Conservation (phyloP, 2,329 filamentous ascomycete species). For the Fusarium beomiforme region DNA sequence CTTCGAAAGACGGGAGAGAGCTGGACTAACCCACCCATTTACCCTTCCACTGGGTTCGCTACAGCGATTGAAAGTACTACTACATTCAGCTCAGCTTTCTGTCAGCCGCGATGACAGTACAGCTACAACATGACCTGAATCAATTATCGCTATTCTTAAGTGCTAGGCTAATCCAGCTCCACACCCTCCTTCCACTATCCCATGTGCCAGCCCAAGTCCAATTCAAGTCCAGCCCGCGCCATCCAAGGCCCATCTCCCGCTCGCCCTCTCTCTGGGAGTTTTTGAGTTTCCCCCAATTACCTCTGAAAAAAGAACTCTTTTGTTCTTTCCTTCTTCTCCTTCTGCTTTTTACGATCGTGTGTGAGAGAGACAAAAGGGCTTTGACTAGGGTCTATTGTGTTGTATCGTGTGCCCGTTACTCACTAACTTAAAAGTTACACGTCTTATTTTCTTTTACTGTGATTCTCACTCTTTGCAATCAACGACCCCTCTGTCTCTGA, state of each 20-base stretch:
- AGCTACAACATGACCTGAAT: slow-evolving; percentile 9
- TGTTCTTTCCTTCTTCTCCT: neutral
- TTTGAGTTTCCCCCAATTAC: slow-evolving; percentile 17
- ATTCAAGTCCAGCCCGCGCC: slow-evolving; percentile 8
- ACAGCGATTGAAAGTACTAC: slow-evolving; percentile 1
- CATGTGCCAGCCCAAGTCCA: slow-evolving; percentile 24
- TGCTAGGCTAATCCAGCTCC: slow-evolving; percentile 21
- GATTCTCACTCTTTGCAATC: neutral
- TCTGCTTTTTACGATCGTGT: slow-evolving; percentile 16
- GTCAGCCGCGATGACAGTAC: too few relatives aligned
- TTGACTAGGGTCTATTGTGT: slow-evolving; percentile 15
- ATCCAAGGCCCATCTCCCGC: slow-evolving; percentile 25
- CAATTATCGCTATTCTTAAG: slow-evolving; percentile 24
- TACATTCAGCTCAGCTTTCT: neutral
- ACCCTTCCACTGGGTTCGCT: slow-evolving; percentile 26
- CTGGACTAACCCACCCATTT: slow-evolving; percentile 12
- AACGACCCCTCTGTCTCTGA: slow-evolving; percentile 13
- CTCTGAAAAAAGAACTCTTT: slow-evolving; percentile 3
- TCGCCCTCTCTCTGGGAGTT: neutral
- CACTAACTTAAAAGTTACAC: slow-evolving; percentile 6
- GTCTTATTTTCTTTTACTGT: slow-evolving; percentile 6
- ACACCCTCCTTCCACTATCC: slow-evolving; percentile 24
- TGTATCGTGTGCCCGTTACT: slow-evolving; percentile 11
- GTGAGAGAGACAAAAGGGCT: slow-evolving; percentile 20
- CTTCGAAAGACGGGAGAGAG: slow-evolving; percentile 17